A percentile compares a stretch with the other conserved stretches of the same genome.
Evolutionary conservation across 106 monocot species (phyloP).

Genomic region (Dendrobium nobile): DNA sequence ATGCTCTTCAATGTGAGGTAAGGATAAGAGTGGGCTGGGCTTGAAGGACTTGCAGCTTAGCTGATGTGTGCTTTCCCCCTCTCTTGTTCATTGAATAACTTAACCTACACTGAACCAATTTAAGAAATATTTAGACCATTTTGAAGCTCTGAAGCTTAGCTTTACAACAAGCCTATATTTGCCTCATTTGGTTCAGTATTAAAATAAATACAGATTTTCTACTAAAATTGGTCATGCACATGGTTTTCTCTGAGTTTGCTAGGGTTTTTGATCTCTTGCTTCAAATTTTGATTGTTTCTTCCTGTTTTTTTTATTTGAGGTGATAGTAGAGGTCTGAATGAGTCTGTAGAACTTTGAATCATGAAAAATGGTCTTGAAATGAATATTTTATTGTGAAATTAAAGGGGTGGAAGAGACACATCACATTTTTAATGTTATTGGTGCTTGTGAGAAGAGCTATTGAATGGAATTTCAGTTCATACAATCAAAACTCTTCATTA

Average conservation of each 20-base stretch:
- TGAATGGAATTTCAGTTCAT: neutral
- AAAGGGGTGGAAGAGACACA: slow-evolving; percentile 12
- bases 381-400: neutral
- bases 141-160: slow-evolving; percentile 20
- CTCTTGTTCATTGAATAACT: slow-evolving; percentile 22
- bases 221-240: slow-evolving; percentile 12
- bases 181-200: neutral
- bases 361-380: slow-evolving; percentile 19
- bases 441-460: neutral
- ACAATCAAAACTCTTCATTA: neutral
- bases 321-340: slow-evolving; percentile 9
- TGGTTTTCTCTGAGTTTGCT: slow-evolving; percentile 25
- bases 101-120: slow-evolving; percentile 7
- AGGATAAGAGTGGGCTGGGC: slow-evolving; percentile 6
- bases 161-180: slow-evolving; percentile 24
- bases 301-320: neutral
- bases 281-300: neutral
- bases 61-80: slow-evolving; percentile 40
- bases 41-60: neutral
- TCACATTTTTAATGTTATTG: neutral
- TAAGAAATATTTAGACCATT: neutral
- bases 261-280: slow-evolving; percentile 2
- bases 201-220: slow-evolving; percentile 12
- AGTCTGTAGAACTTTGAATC: slow-evolving; percentile 12
- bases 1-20: neutral